Percentiles rank a stretch among this genome's conserved stretches.
Evolutionary conservation across 768 basidiomycete genomes (phyloP).

Genomic region (Mycena haematopus): DNA sequence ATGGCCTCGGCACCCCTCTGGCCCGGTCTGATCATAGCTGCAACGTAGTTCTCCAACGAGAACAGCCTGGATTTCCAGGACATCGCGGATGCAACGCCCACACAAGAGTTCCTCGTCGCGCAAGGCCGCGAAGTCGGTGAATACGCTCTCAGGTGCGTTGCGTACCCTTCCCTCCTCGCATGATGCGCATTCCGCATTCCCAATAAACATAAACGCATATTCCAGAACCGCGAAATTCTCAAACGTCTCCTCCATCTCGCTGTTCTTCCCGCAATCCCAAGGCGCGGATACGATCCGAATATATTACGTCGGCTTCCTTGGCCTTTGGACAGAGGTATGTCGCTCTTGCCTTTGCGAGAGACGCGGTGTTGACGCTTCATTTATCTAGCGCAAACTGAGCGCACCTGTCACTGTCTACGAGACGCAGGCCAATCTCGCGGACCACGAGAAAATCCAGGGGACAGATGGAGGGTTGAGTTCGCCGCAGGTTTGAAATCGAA

Average conservation of each 20-base stretch:
- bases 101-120: constrained; percentile 76
- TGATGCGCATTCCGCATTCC: no score
- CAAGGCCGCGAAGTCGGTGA: constrained; percentile 82
- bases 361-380: not conserved
- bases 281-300: constrained; percentile 79
- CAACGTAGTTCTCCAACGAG: constrained; percentile 78
- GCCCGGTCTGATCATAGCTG: not conserved
- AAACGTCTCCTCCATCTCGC: constrained; percentile 78
- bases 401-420: constrained; percentile 91
- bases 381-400: constrained; percentile 68
- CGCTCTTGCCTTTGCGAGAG: not conserved
- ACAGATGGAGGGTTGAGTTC: constrained; percentile 64
- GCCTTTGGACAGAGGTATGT: constrained; percentile 78
- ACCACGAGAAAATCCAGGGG: constrained; percentile 88
- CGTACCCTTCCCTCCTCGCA: no score
- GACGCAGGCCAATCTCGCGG: constrained; percentile 83
- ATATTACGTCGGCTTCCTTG: constrained; percentile 87
- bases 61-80: constrained; percentile 55
- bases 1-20: constrained; percentile 5
- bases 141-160: constrained; percentile 83
- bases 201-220: no score
- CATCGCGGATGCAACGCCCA: constrained; percentile 60
- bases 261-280: constrained; percentile 82
- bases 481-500: constrained; percentile 43
- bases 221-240: constrained; percentile 85